Base-by-base conservation (phyloP, 2,329 filamentous ascomycete species). In the Ceratocystis eucalypticola region DNA sequence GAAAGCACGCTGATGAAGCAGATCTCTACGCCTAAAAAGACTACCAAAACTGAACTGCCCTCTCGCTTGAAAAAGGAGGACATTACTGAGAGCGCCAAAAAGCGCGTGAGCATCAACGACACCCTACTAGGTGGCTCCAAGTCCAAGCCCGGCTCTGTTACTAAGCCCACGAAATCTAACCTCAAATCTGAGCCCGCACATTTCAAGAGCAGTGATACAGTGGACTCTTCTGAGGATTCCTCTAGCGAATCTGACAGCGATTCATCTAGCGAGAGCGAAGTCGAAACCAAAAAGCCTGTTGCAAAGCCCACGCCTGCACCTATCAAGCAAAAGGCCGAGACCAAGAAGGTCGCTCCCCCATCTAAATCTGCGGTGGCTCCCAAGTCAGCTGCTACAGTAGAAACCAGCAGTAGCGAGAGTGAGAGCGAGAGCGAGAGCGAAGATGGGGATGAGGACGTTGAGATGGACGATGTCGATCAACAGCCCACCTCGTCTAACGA, bases 211-310 rank as follows among this genome's bases (percentile, higher is more conserved):
- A 53, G 44, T 20, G 53, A 64, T 3, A 61, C 61, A 22, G 61
- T 61, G 7, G 64, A 68, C 30, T 44, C 64, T 46, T 65, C 63
- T 5, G 64, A 65, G 5, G 53, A 61, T 20, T 59, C 61, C 53
- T 65, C 64, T 6, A 71, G 71, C 33, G 72, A 71, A 17, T 73
- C 72, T 10, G 71, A 72, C 5, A 69, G 65, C 44, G 69, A 71
- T 28, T 68, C 67, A 25, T 64, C 62, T 2, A 68, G 68, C 2
- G 70, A 72, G 7, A 71, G 70, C 37, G 71, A 71, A 12, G 70
- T 67, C 22, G 72, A 74, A 66, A 72, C 70, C 48, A 73, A 74
- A 20, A 64, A 71, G 45, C 45, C 67, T 28, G 68, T 68, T 8
- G 66, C 53, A 7, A 69, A 69, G 64, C 66, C 71, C 22, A 70